Evolutionary conservation across 192 early-diverging fungal species (phyloP), one percentile per base, ranked within the genome.

Genomic region (Backusella morwellensis): DNA sequence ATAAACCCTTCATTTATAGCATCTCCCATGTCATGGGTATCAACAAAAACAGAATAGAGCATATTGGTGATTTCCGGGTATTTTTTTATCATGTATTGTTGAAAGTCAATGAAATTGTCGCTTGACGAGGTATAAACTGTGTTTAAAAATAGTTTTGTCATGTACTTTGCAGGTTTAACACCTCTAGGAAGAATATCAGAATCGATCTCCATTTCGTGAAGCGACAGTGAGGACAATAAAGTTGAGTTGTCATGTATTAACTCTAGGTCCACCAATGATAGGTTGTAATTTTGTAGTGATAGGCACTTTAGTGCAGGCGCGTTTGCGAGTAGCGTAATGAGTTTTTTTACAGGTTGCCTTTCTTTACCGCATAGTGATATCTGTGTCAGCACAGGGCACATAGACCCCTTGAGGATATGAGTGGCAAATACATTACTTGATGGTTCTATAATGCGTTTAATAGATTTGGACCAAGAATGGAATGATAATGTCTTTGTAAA

Each of bases 21-120:
- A 8, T 11, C 11, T 40, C 0, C 8, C 0, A 40, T 3, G 12
- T 12, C 2, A 0, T 3, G 3, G 38, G 1, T 0, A 4, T 32
- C 0, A 32, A 32, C 47, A 50, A 50, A 0, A 50, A 50, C 19
- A n/a, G 19, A 6, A 50, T 50, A 50, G 14, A 6, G 3, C 14
- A 52, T 52, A 52, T 52, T n/a, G 17, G 47, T 52, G 19, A n/a
- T 0, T 19, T 52, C 14, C 3, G 47, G 14, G 47, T 52, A 52
- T n/a, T 19, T 52, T 0, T 1, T 52, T 17, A 6, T 52, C 47
- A 52, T 19, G 17, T 52, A 52, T 7, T n/a, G 14, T n/a, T 52
- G 14, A n/a, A 52, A 52, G 4, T 6, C 19, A n/a, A 52, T 23
- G n/a, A 1, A 21, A 23, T 19, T 54, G 7, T 23, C n/a, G 6